A percentile compares a stretch with the other conserved stretches of the same genome.
Evolutionary conservation across 2,329 filamentous ascomycete genomes (phyloP).

Genomic region (Penicillium nordicum): DNA sequence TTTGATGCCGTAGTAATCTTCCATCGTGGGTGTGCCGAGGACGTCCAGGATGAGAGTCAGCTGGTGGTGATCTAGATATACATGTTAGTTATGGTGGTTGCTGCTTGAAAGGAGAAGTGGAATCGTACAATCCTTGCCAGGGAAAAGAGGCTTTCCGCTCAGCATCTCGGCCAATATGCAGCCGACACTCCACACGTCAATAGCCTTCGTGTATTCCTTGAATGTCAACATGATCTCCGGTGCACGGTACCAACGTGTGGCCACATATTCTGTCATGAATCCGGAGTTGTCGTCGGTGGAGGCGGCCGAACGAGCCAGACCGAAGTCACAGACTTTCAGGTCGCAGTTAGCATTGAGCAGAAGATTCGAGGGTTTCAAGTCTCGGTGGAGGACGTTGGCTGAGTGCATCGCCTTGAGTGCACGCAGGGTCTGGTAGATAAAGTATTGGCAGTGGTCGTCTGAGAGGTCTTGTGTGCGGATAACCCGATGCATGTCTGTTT

Average conservation of each 20-base stretch:
- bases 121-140: constrained; percentile 88
- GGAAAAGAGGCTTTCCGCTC: constrained; percentile 95
- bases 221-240: constrained; percentile 99
- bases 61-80: constrained; percentile 80
- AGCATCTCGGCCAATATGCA: constrained; percentile 99
- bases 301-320: constrained; percentile 88
- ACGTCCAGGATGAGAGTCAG: constrained; percentile 95
- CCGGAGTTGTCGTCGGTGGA: constrained; percentile 99
- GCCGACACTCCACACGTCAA: constrained; percentile 98
- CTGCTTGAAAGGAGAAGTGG: not conserved
- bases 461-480: constrained; percentile 98
- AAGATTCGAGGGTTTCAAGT: constrained; percentile 95
- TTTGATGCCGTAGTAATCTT: constrained; percentile 99
- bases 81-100: not conserved
- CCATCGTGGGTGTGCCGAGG: constrained; percentile 97
- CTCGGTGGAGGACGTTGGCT: constrained; percentile 93
- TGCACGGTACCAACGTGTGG: constrained; percentile 97
- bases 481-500: constrained; percentile 99
- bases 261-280: constrained; percentile 99
- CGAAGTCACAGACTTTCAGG: constrained; percentile 98
- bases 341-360: constrained; percentile 98
- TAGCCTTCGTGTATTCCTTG: constrained; percentile 99
- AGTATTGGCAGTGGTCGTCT: constrained; percentile 99
- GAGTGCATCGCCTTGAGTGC: constrained; percentile 99
- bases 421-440: constrained; percentile 98